Conservation (phyloP, 164 flowering plant species). For the Annona squamosa region DNA sequence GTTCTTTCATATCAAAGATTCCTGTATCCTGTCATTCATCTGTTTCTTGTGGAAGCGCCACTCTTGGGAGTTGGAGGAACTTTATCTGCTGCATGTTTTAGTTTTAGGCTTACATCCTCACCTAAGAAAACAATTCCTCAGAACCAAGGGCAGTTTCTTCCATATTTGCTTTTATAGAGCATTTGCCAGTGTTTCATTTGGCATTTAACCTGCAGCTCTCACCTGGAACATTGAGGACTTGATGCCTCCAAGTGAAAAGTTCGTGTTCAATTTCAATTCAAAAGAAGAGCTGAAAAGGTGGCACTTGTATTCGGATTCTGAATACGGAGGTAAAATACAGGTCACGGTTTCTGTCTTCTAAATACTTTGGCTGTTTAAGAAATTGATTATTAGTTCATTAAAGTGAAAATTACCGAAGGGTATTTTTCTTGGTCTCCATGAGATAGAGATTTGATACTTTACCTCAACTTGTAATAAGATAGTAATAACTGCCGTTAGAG, state of each 20-base stretch:
- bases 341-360: too few relatives aligned
- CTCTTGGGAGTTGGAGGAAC: background rate
- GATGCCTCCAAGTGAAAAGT: conserved; percentile 67
- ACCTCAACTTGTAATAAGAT: too few relatives aligned
- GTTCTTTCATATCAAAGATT: too few relatives aligned
- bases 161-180: background rate
- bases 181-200: background rate
- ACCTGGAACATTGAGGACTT: conserved; percentile 68
- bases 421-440: background rate
- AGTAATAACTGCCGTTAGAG: too few relatives aligned
- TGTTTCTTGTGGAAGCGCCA: background rate
- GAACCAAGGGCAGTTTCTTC: background rate
- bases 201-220: conserved; percentile 40
- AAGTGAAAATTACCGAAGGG: too few relatives aligned
- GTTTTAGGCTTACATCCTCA: background rate
- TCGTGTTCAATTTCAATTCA: conserved; percentile 62
- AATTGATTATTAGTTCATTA: too few relatives aligned
- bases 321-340: conserved; percentile 72
- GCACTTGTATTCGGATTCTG: conserved; percentile 98
- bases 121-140: background rate
- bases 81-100: background rate
- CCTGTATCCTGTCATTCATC: background rate
- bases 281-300: conserved; percentile 83
- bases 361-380: too few relatives aligned
- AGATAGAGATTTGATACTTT: too few relatives aligned